Conservation (phyloP, 768 basidiomycete species). For the Porpolomopsis calyptriformis region DNA sequence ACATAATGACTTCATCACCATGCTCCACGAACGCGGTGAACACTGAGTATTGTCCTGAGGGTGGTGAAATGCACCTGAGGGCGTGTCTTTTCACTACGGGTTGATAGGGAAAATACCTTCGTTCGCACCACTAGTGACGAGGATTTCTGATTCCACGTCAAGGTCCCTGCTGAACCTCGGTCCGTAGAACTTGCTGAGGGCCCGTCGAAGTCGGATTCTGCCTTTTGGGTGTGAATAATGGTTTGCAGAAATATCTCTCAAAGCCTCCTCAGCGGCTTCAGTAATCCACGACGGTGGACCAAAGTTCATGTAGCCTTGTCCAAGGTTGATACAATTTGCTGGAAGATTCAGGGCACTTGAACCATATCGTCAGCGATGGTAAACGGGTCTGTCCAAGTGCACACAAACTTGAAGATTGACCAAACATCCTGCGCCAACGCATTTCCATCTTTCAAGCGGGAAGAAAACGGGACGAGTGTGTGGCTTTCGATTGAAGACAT, state of each 20-base stretch:
- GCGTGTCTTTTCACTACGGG: not conserved
- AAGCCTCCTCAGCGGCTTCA: conserved; percentile 60
- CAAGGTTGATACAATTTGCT: conserved; percentile 87
- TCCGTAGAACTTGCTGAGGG: conserved; percentile 73
- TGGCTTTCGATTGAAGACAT: no score
- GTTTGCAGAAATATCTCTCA: conserved; percentile 52
- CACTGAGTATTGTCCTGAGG: conserved; percentile 82
- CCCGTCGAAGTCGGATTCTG: conserved; percentile 75
- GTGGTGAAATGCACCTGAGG: conserved; percentile 1
- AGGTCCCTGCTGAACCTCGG: conserved; percentile 59
- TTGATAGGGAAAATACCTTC: conserved; percentile 48
- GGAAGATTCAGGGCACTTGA: conserved; percentile 79
- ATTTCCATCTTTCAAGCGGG: conserved; percentile 62
- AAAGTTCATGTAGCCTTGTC: conserved; percentile 94
- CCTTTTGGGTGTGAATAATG: conserved; percentile 93
- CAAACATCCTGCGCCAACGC: conserved; percentile 80
- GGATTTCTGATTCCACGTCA: conserved; percentile 77
- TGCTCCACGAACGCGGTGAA: conserved; percentile 84
- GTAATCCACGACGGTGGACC: conserved; percentile 72
- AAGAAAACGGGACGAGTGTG: conserved; percentile 56
- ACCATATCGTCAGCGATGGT: conserved; percentile 7
- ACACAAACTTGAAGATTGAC: conserved; percentile 75
- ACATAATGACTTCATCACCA: conserved; percentile 97
- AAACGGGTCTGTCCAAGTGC: conserved; percentile 1
- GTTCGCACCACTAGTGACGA: conserved; percentile 94